These are phyloP conservation scores for Grosmannia serpens DNA, from an alignment of 2,329 filamentous ascomycete genomes.

Conservation along the genomic window DNA sequence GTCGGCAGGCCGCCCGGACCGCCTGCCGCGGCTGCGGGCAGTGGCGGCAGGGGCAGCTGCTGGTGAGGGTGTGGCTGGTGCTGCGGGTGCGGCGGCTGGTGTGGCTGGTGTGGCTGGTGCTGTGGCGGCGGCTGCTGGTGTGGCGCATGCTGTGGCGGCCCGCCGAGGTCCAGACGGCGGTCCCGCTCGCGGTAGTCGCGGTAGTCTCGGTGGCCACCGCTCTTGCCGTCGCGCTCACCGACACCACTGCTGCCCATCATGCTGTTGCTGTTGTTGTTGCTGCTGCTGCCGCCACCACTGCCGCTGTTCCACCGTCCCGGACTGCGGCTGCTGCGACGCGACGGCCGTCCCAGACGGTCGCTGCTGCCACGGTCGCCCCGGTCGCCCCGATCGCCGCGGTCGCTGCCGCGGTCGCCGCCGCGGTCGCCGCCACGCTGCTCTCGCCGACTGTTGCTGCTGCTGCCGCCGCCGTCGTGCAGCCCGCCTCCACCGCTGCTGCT, in stretches of 20 bases:
- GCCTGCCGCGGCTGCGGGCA: constrained; percentile 11
- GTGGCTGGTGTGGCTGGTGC: neutral
- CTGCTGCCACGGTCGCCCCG: constrained; percentile 16
- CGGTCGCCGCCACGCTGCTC: constrained; percentile 8
- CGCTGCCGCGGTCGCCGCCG: constrained; percentile 7
- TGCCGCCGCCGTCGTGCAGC: neutral
- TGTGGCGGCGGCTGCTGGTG: constrained; percentile 31
- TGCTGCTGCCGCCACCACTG: neutral
- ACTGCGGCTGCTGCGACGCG: neutral
- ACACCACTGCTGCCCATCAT: neutral
- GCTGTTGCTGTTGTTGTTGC: neutral
- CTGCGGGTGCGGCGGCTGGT: neutral
- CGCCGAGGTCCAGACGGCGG: constrained; percentile 26
- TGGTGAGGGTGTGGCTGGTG: neutral
- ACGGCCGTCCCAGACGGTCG: constrained; percentile 20
- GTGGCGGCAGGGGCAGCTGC: neutral
- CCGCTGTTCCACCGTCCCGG: neutral
- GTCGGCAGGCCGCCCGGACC: neutral
- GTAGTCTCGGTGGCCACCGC: neutral
- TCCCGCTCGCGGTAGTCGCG: neutral
- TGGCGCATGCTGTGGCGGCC: constrained; percentile 26
- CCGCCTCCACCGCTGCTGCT: neutral
- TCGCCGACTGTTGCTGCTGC: constrained; percentile 13
- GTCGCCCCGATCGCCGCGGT: constrained; percentile 23
- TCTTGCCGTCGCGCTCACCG: neutral